A percentile compares a stretch with the other conserved stretches of the same genome.
Evolutionary conservation across 331 rosid species (phyloP).

Genomic region (Quercus phellos): DNA sequence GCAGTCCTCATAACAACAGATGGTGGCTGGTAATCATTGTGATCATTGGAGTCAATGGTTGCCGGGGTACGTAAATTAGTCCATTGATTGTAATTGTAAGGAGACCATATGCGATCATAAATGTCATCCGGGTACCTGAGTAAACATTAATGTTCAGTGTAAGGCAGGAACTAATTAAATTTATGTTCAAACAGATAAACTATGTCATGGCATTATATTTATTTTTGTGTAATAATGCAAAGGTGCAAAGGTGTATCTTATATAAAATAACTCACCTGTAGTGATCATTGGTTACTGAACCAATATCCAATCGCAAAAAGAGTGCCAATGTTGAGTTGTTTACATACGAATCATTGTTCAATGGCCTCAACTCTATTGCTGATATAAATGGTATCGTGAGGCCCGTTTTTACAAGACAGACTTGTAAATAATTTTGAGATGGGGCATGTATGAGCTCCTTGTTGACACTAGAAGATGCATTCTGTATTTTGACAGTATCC

Average conservation of each 20-base stretch:
- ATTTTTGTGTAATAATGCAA: neutral
- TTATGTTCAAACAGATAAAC: neutral
- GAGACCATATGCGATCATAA: slow-evolving; percentile 33
- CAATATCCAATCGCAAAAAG: neutral
- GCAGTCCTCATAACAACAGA: slow-evolving; percentile 16
- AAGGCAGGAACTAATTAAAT: neutral
- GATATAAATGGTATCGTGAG: slow-evolving; percentile 31
- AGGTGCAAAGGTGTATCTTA: neutral
- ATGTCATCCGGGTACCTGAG: slow-evolving; percentile 43
- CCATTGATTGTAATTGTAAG: no score
- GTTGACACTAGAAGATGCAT: neutral
- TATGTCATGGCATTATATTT: no score
- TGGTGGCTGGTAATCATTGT: no score
- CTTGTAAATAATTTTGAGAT: neutral
- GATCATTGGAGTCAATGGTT: no score
- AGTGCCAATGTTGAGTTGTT: neutral
- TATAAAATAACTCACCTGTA: slow-evolving; percentile 21
- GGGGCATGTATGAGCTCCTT: slow-evolving; percentile 28
- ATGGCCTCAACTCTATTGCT: slow-evolving; percentile 29
- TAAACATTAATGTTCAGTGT: neutral
- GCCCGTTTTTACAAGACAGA: slow-evolving; percentile 30
- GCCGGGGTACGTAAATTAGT: no score
- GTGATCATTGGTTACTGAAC: neutral
- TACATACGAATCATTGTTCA: slow-evolving; percentile 7
- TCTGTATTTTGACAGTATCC: slow-evolving; percentile 17